A percentile compares a stretch with the other conserved stretches of the same genome.
These are phyloP conservation scores for Globisporangium nunn DNA, from an alignment of 352 stramenopile species.

Conservation along the genomic window DNA sequence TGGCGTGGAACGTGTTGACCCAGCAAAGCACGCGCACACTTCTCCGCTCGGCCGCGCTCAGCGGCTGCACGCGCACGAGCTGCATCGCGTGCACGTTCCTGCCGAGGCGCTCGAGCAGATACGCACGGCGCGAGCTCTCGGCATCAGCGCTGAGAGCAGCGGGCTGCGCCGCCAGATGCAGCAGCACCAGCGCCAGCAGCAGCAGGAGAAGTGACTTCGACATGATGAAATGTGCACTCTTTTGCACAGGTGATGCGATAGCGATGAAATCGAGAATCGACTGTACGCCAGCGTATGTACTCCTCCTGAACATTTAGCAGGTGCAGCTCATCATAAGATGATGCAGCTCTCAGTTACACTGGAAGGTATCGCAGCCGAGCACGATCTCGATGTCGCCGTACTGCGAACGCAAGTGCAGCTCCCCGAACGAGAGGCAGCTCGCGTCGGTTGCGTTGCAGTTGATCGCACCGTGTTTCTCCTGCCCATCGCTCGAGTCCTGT, in stretches of 20 bases:
- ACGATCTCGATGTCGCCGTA: constrained; percentile 64
- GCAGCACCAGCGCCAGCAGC: background rate
- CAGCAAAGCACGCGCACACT: constrained; percentile 71
- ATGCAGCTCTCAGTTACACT: constrained; percentile 26
- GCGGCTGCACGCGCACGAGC: constrained; percentile 53
- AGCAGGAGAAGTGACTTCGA: background rate
- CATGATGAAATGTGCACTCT: too few relatives aligned
- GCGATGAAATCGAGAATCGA: too few relatives aligned
- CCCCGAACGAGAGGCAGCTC: constrained; percentile 60
- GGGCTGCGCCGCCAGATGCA: background rate
- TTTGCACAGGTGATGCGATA: too few relatives aligned
- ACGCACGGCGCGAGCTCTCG: constrained; percentile 3
- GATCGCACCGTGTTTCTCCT: constrained; percentile 52
- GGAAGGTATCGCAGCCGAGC: constrained; percentile 58
- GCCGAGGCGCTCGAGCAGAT: constrained; percentile 37
- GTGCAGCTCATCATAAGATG: too few relatives aligned
- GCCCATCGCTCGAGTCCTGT: constrained; percentile 8
- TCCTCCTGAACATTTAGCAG: too few relatives aligned
- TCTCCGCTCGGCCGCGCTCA: constrained; percentile 21
- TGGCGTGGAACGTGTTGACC: constrained; percentile 81
- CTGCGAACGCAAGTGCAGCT: constrained; percentile 51
- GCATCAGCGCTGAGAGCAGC: background rate
- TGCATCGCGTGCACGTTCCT: constrained; percentile 63
- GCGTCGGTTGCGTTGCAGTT: constrained; percentile 45
- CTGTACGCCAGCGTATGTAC: too few relatives aligned